Percentiles rank a stretch among this genome's conserved stretches.
These are phyloP conservation scores for Candida cerambycidarum DNA, from an alignment of 805 yeast species.

Conservation along the genomic window DNA sequence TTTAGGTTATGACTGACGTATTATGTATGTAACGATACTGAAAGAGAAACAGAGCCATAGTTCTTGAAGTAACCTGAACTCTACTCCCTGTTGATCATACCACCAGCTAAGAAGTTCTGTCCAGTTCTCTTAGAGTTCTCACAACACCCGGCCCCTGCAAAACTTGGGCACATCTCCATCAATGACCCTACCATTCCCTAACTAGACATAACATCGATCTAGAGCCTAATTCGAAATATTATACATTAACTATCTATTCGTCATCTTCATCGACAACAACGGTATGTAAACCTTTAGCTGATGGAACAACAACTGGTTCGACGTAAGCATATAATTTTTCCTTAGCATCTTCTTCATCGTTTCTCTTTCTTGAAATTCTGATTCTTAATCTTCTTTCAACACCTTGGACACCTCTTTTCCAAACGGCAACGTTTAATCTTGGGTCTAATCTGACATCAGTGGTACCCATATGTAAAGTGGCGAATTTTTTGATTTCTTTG, in stretches of 20 bases:
- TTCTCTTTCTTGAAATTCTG: conserved; percentile 99
- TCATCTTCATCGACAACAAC: conserved; percentile 78
- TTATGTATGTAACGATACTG: no score
- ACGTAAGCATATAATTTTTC: conserved; percentile 97
- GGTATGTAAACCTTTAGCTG: conserved; percentile 97
- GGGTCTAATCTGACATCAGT: conserved; percentile 99
- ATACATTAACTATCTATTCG: conserved; percentile 5
- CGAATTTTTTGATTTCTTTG: conserved; percentile 98
- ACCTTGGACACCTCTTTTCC: conserved; percentile 99
- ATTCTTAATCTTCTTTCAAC: conserved; percentile 97
- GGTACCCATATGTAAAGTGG: conserved; percentile 98
- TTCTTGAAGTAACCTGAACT: no score
- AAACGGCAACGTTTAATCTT: conserved; percentile 94
- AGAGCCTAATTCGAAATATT: no score
- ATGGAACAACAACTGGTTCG: conserved; percentile 93
- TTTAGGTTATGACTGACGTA: no score
- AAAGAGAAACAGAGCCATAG: no score
- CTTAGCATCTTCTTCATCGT: conserved; percentile 99
- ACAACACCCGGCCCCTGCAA: no score
- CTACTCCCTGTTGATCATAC: no score
- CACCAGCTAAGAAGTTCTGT: no score
- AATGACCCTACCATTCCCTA: no score
- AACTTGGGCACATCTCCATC: no score
- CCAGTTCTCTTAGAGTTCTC: no score
- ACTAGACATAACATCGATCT: no score